Evolutionary conservation across 2,329 filamentous ascomycete genomes (phyloP).

Genomic region (Cladosporium sp.): DNA sequence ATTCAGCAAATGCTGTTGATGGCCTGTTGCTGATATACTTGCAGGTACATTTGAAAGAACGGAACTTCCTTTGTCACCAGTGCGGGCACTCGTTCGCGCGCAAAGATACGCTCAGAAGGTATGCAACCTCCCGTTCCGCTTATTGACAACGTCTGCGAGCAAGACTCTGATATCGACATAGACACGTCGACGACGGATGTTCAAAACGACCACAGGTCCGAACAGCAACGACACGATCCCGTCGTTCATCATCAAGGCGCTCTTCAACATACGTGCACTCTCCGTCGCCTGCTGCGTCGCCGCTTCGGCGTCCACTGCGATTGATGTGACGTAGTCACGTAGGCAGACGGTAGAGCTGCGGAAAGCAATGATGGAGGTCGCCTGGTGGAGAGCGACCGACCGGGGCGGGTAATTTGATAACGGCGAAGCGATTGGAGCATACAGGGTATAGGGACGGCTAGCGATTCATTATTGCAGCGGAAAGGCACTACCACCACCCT

Average conservation of each 20-base stretch:
- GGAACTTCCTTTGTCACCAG: slow-evolving; percentile 68
- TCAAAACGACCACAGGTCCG: slow-evolving; percentile 54
- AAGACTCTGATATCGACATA: slow-evolving; percentile 37
- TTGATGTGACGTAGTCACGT: slow-evolving; percentile 4
- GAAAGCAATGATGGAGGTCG: slow-evolving; percentile 8
- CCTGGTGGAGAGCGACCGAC: neutral
- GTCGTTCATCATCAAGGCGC: neutral
- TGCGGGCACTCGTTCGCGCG: slow-evolving; percentile 73
- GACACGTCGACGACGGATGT: slow-evolving; percentile 76
- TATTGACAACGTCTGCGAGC: neutral
- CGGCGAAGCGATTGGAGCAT: slow-evolving; percentile 4
- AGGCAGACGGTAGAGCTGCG: too few species aligned
- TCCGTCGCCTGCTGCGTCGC: slow-evolving; percentile 8
- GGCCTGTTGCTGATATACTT: slow-evolving; percentile 18
- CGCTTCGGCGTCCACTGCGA: neutral
- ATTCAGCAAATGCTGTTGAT: slow-evolving; percentile 46
- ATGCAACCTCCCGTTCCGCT: neutral
- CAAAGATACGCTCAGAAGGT: slow-evolving; percentile 68
- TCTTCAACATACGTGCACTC: slow-evolving; percentile 8
- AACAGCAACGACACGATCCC: slow-evolving; percentile 12
- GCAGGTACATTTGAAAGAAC: slow-evolving; percentile 73
- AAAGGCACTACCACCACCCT: neutral
- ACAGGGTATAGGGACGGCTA: slow-evolving; percentile 5
- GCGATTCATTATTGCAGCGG: neutral
- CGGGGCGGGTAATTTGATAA: slow-evolving; percentile 3